Percentiles rank a stretch among this genome's conserved stretches.
Conservation (phyloP, 306 rosid genomes). For the Cyamopsis tetragonoloba region DNA sequence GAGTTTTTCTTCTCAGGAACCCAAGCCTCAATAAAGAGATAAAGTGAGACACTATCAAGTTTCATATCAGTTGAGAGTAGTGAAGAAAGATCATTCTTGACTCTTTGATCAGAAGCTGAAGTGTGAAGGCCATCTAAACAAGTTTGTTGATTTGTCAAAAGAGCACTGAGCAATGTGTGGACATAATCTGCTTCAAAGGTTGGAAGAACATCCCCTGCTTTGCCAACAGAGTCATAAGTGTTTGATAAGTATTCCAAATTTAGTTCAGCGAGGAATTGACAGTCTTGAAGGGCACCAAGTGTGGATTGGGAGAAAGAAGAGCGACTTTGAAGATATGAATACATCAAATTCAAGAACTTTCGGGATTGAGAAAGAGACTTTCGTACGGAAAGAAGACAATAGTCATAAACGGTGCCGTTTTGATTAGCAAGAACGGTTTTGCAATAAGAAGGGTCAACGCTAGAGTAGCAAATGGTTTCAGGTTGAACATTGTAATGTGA, state of each 20-base stretch:
- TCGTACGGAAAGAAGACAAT: constrained; percentile 41
- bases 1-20: constrained; percentile 38
- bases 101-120: constrained; percentile 44
- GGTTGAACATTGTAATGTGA: too few relatives aligned
- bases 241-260: constrained; percentile 49
- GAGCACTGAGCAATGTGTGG: constrained; percentile 58
- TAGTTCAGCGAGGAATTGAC: constrained; percentile 41
- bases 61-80: constrained; percentile 47
- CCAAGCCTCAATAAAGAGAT: constrained; percentile 58
- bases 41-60: constrained; percentile 61
- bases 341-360: constrained; percentile 33
- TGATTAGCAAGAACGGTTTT: constrained; percentile 42
- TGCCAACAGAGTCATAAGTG: constrained; percentile 32
- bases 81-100: constrained; percentile 36
- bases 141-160: constrained; percentile 66
- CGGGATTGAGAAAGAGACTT: constrained; percentile 56
- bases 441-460: constrained; percentile 57
- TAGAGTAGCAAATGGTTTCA: constrained; percentile 41
- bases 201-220: constrained; percentile 27
- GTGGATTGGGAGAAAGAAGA: constrained; percentile 37
- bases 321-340: constrained; percentile 27
- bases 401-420: constrained; percentile 41
- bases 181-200: constrained; percentile 45
- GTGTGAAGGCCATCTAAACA: constrained; percentile 57
- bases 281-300: constrained; percentile 56